phyloP scores from a whole-genome alignment of 495 filamentous ascomycete species.

The Penicillium ochrochloron region DNA sequence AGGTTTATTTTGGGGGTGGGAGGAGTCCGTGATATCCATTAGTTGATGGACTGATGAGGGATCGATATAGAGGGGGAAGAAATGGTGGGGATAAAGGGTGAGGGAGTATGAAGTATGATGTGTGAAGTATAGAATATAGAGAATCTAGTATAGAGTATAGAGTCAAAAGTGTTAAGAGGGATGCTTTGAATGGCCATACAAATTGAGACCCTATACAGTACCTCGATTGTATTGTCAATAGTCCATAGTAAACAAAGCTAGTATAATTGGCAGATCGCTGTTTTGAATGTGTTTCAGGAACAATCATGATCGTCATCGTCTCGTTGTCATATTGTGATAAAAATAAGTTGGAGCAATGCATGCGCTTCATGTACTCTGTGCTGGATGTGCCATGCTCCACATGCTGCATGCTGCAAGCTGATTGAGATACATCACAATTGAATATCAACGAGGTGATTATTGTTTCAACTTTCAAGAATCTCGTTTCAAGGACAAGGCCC shows the following conservation, averaged over 20 bases:
- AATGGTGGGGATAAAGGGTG: neutral
- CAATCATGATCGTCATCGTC: neutral
- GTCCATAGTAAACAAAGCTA: neutral
- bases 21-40: neutral
- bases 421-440: neutral
- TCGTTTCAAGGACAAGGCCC: neutral
- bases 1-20: slow-evolving; percentile 9
- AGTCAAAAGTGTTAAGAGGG: too few species aligned
- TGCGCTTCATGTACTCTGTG: neutral
- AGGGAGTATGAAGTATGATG: neutral
- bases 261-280: too few species aligned
- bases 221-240: neutral
- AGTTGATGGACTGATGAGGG: neutral
- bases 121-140: neutral
- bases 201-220: neutral
- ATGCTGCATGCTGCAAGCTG: slow-evolving; percentile 1
- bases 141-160: neutral
- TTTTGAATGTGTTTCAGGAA: neutral
- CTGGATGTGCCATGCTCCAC: neutral
- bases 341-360: neutral
- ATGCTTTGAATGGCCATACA: neutral
- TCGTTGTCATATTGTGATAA: neutral
- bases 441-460: neutral
- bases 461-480: neutral
- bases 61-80: too few species aligned